A percentile compares a stretch with the other conserved stretches of the same genome.
These are phyloP conservation scores for Claviceps spartinae DNA, from an alignment of 2,329 filamentous ascomycete species.

Conservation along the genomic window DNA sequence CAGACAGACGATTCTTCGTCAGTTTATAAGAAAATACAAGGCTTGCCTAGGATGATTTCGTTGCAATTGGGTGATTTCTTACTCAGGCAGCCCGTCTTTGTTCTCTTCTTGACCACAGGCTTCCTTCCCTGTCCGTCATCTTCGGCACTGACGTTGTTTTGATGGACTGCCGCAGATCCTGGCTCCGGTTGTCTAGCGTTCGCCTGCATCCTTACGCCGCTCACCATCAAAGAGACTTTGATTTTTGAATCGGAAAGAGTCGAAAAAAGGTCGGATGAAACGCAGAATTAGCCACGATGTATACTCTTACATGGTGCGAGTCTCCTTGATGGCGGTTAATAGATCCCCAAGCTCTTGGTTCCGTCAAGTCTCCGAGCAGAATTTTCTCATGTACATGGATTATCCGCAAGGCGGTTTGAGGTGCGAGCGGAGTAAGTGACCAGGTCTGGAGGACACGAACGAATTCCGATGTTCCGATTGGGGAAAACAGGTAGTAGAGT, in stretches of 20 bases:
- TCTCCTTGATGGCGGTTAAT: neutral
- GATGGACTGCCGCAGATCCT: conserved; percentile 17
- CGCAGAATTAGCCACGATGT: neutral
- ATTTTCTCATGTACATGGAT: neutral
- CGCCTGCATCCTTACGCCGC: conserved; percentile 4
- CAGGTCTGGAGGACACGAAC: neutral
- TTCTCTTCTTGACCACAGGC: conserved; percentile 49
- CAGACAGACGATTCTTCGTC: conserved; percentile 12
- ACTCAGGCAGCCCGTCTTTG: conserved; percentile 89
- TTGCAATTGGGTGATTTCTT: conserved; percentile 23
- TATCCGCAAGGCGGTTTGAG: neutral
- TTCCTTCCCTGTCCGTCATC: conserved; percentile 34
- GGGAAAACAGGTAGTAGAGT: neutral
- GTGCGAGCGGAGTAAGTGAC: neutral
- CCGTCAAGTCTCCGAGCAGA: neutral
- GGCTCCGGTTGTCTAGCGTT: conserved; percentile 8
- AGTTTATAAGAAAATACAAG: conserved; percentile 1
- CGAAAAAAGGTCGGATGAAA: neutral
- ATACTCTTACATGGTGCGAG: conserved; percentile 9
- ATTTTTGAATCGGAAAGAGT: neutral
- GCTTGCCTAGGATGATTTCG: neutral
- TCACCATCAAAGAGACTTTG: conserved; percentile 1
- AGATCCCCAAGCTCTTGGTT: neutral
- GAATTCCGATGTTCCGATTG: neutral
- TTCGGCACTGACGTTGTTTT: conserved; percentile 22